Base-by-base conservation (phyloP, 176 grass and related monocot genomes). In the Oropetium thomaeum region DNA sequence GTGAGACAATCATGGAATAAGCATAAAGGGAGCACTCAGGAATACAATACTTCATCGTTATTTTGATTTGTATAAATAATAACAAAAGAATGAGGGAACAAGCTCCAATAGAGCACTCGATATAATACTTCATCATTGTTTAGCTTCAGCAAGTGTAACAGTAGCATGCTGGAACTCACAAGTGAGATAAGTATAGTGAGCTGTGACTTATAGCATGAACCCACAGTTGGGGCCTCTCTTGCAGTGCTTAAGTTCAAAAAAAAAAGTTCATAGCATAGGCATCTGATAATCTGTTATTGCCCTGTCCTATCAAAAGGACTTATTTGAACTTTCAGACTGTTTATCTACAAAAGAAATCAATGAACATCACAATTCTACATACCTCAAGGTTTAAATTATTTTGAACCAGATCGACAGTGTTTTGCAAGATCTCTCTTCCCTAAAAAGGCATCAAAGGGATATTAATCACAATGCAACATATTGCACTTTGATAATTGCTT, bases 391-490 rank as follows among this genome's bases (percentile, higher is more conserved):
- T 95, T 30, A 99, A 87, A 84, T 95, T 99, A 81, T 90, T 87
- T 65, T 99, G 96, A 82, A 99, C 96, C 59, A 99, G 72, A 86
- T 99, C 82, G 23, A 99, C 96, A 35, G 91, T 99, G 64, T 88
- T 99, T 73, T 95, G 91, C 67, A 99, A 86, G 67, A 99, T 99
- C 86, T 90, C 92, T 79, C 96, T 90, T 81, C 96, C 96, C 96
- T 99, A 76, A 22, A 87, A 79, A 68, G 19, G n/a, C 44, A 83
- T 89, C 58, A 67, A 82, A 67, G 25, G 44, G 32, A 64, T 62
- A 77, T 69, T n/a, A 81, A 74, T 74, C 45, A 43, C 19, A 64
- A 53, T 10, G 70, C 7, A 58, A 10, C 26, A 69, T 62, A 58
- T 20, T 70, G 67, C 32, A 60, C 11, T 78, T 69, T 77, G 22